Base-by-base conservation (phyloP, 108 stramenopile genomes). In the Stephanodiscus minutulus region DNA sequence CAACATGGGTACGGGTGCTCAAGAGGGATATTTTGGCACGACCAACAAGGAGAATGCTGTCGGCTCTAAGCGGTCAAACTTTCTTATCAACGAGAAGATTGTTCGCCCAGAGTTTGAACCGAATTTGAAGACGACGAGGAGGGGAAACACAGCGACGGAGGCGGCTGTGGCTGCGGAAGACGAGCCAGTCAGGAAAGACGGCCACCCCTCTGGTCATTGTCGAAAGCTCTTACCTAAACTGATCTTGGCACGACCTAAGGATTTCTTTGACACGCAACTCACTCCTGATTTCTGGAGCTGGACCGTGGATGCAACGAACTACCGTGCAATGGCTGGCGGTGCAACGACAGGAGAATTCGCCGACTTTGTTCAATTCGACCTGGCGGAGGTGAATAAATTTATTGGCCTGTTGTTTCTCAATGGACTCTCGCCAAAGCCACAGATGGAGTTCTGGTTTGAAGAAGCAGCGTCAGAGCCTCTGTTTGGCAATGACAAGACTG, bases 281-380 rank as follows among this genome's bases (percentile, higher is more conserved):
- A 65, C 64, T 5, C 64, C 64, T 33, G 31, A 28, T 10, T 65
- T 65, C 27, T 15, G 50, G 44, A 25, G 50, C 11, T 24, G 49
- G 28, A 4, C 12, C 0, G 27, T 33, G 6, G 35, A 28, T 2
- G 31, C 9, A 11, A 65, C 64, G 8, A 65, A 49, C 12, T 8
- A n/a, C 17, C 9, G 31, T 47, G 64, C 64, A 2, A 48, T 27
- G 0, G 64, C 64, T 25, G 64, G 50, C 9, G 64, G 64, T n/a
- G 64, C 22, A 15, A 48, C 48, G 20, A 24, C 18, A 4, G 50
- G 50, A 52, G 5, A 10, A 24, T 52, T 24, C 20, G 7, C 8
- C 1, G 50, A 52, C 50, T 52, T 3, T 2, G 18, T 24, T 24
- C 50, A 7, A 6, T 52, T 52, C 7, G 18, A 52, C n/a, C 1